Conservation (phyloP, 163 green algal species). For the Trebouxiophyceae sp. region DNA sequence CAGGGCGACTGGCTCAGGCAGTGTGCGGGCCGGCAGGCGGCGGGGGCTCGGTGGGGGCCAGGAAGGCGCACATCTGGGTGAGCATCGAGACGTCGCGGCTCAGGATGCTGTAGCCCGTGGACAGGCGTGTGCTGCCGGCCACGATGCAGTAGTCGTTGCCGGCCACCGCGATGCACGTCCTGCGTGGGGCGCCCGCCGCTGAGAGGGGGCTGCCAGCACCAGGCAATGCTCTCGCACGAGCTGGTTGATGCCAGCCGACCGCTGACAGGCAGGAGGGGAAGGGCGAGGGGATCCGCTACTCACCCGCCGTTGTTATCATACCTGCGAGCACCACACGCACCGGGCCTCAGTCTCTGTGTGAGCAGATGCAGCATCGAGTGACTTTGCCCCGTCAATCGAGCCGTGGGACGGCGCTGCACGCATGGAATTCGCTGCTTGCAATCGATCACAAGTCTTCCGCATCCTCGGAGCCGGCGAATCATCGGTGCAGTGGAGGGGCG, state of each 20-base stretch:
- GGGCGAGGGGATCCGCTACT: too few species aligned
- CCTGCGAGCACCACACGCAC: too few species aligned
- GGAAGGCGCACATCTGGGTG: conserved; percentile 48
- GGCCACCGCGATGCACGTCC: conserved; percentile 90
- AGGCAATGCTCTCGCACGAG: not conserved
- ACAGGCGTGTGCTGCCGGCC: conserved; percentile 86
- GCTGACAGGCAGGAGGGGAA: not conserved
- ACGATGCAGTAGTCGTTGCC: conserved; percentile 95
- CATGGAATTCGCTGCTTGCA: too few species aligned
- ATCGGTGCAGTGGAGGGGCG: too few species aligned
- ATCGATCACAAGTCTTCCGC: too few species aligned
- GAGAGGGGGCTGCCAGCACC: not conserved
- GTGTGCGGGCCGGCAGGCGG: not conserved
- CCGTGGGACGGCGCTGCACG: too few species aligned
- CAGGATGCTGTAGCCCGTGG: conserved; percentile 92
- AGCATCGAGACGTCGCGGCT: conserved; percentile 75
- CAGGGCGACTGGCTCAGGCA: not conserved
- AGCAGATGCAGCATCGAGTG: too few species aligned
- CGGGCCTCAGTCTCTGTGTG: too few species aligned
- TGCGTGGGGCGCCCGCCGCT: conserved; percentile 17
- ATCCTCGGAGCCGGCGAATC: too few species aligned
- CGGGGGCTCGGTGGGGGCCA: too few species aligned
- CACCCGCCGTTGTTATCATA: not conserved
- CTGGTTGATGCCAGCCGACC: not conserved
- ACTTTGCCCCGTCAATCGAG: too few species aligned